Evolutionary conservation across 2,329 filamentous ascomycete species (phyloP).

Genomic region (Achaetomium macrosporum): DNA sequence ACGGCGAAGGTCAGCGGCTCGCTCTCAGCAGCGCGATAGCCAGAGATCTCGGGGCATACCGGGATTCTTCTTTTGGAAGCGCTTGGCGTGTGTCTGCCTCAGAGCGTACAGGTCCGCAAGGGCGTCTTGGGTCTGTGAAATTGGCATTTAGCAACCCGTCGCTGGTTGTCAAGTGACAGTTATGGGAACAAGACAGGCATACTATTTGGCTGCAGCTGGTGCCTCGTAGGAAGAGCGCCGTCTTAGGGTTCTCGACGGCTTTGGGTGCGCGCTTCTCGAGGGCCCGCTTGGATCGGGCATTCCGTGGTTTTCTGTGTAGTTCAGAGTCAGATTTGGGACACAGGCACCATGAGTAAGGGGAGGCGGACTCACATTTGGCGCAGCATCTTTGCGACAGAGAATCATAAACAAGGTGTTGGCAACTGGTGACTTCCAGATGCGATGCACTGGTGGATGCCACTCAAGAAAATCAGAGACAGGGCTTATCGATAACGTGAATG

Average conservation of each 20-base stretch:
- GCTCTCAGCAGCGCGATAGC: background rate
- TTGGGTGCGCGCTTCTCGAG: constrained; percentile 92
- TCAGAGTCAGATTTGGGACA: background rate
- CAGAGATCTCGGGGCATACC: constrained; percentile 37
- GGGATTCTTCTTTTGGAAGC: constrained; percentile 95
- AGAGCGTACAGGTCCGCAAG: constrained; percentile 79
- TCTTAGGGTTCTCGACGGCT: constrained; percentile 82
- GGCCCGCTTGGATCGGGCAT: constrained; percentile 87
- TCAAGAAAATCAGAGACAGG: constrained; percentile 18
- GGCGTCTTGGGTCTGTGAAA: constrained; percentile 53
- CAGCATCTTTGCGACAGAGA: constrained; percentile 35
- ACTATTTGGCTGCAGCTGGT: constrained; percentile 77
- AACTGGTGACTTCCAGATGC: background rate
- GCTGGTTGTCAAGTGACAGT: no score
- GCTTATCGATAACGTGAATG: constrained; percentile 23
- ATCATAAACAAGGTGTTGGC: background rate
- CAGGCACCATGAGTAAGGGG: background rate
- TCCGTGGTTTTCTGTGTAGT: constrained; percentile 50
- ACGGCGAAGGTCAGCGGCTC: background rate
- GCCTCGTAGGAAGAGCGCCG: constrained; percentile 81
- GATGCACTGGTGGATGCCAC: background rate
- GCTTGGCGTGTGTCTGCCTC: constrained; percentile 77
- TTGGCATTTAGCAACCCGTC: constrained; percentile 2
- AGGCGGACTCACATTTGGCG: constrained; percentile 40
- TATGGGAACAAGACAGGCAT: constrained; percentile 26